Evolutionary conservation across 495 filamentous ascomycete genomes (phyloP).

Genomic region (Trichoderma orchidacearum): DNA sequence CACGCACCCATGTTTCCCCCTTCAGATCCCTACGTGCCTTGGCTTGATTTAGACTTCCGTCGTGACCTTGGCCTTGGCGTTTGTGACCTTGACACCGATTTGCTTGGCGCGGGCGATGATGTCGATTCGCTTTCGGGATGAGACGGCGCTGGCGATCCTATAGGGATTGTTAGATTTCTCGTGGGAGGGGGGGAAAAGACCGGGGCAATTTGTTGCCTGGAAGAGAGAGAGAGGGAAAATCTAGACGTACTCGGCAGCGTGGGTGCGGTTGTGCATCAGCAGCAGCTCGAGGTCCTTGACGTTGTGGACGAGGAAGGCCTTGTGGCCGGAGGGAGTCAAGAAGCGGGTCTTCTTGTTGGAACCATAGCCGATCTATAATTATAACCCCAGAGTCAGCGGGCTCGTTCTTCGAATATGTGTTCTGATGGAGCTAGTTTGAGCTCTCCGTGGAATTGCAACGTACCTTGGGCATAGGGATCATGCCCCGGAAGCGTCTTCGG

Average conservation of each 20-base stretch:
- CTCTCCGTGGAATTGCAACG: constrained; percentile 19
- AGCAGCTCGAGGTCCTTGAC: constrained; percentile 87
- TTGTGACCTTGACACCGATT: constrained; percentile 97
- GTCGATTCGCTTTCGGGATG: constrained; percentile 94
- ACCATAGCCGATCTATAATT: constrained; percentile 79
- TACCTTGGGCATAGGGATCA: constrained; percentile 96
- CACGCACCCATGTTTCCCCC: neutral
- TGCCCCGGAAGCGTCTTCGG: constrained; percentile 85
- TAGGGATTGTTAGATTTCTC: constrained; percentile 4
- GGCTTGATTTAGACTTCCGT: constrained; percentile 65
- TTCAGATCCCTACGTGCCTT: neutral
- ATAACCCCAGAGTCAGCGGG: neutral
- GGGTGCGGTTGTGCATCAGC: constrained; percentile 99
- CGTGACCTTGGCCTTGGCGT: constrained; percentile 94
- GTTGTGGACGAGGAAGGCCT: constrained; percentile 98
- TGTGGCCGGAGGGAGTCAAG: constrained; percentile 98
- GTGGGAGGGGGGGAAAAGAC: neutral
- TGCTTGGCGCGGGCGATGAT: constrained; percentile 94
- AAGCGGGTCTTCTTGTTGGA: constrained; percentile 97
- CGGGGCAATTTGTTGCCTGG: neutral
- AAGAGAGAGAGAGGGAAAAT: too few species aligned
- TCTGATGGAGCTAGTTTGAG: neutral
- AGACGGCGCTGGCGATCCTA: constrained; percentile 94
- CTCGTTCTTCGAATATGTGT: neutral
- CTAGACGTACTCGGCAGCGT: constrained; percentile 92